Evolutionary conservation across 2,329 filamentous ascomycete species (phyloP), one percentile per base, ranked within the genome.

Genomic region (Fusarium metavorans): DNA sequence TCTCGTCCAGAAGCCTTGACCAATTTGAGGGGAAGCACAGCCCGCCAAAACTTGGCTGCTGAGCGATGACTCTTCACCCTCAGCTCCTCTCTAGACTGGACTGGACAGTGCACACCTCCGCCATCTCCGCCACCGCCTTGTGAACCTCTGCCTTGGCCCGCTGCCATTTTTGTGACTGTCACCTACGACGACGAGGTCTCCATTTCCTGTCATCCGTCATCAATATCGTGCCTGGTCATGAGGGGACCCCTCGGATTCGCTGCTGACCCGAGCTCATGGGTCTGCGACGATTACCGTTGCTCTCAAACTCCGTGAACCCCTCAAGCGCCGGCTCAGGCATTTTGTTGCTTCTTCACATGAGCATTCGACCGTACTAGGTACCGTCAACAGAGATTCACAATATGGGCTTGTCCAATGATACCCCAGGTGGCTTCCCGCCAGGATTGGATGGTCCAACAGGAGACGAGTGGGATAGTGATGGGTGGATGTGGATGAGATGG

Each of bases 21-120:
- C 61, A 41, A 60, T 72, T 66, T 57, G 52, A 73, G 72, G 32
- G 58, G 56, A 37, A 75, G 60, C 61, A 72, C 71, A 63, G 68
- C 58, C 70, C 57, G 54, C 63, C 52, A 66, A 66, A 73, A 72
- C 62, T 61, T 75, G 72, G 74, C 74, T 73, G 68, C 57, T 74
- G 75, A 56, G 66, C 62, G 65, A 77, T 77, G 75, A 77, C 75
- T 77, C 75, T 73, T 77, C 65, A 67, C 66, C 43, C 60, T 76
- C 65, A 70, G 52, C 57, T 69, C n/a, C 71, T 45, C 34, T 45
- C 56, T 52, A 25, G 35, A 18, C 14, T 37, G 34, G 34, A 16
- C 34, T 37, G 35, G 56, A 65, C 71, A 74, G 57, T 69, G 52
- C 68, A 72, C 74, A 69, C 72, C 76, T 76, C 74, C 72, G 57